Percentiles rank a stretch among this genome's conserved stretches.
These are phyloP conservation scores for Sporobolus alterniflorus DNA, from an alignment of 202 grass and related monocot genomes.

Conservation along the genomic window DNA sequence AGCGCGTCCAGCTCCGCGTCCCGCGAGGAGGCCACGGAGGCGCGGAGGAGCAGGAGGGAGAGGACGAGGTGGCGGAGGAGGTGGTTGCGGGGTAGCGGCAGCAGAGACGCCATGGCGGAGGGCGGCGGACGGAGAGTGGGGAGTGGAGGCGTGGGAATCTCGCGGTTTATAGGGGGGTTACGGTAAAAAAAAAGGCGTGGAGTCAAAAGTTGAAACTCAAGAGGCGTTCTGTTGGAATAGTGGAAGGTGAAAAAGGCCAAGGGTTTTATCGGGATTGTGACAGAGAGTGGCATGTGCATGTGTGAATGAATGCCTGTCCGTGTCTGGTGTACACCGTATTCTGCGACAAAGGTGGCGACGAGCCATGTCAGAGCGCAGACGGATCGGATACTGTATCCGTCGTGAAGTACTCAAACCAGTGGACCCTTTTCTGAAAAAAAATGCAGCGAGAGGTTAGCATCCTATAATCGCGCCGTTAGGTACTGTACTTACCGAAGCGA, in stretches of 20 bases:
- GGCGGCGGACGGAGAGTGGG: neutral
- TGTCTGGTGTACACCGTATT: neutral
- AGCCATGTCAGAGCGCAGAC: neutral
- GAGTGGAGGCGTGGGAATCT: neutral
- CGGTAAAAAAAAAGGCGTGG: conserved; percentile 28
- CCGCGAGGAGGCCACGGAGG: neutral
- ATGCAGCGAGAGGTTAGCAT: too few species aligned
- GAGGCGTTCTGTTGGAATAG: neutral
- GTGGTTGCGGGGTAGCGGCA: too few species aligned
- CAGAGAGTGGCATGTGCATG: neutral
- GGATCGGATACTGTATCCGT: neutral
- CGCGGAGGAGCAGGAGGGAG: neutral
- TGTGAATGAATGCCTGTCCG: neutral
- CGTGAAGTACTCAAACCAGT: neutral
- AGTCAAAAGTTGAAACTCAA: conserved; percentile 11
- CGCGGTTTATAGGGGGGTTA: conserved; percentile 49
- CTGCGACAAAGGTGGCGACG: neutral
- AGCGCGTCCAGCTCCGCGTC: conserved; percentile 58
- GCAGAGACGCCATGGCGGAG: conserved; percentile 27
- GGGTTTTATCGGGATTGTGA: conserved; percentile 43
- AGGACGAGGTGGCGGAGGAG: conserved; percentile 8
- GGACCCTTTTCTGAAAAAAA: neutral
- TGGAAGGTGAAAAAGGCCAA: conserved; percentile 33
- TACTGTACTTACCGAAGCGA: too few species aligned
- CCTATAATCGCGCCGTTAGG: too few species aligned